These are phyloP conservation scores for Inga laurina DNA, from an alignment of 306 rosid species.

Conservation along the genomic window DNA sequence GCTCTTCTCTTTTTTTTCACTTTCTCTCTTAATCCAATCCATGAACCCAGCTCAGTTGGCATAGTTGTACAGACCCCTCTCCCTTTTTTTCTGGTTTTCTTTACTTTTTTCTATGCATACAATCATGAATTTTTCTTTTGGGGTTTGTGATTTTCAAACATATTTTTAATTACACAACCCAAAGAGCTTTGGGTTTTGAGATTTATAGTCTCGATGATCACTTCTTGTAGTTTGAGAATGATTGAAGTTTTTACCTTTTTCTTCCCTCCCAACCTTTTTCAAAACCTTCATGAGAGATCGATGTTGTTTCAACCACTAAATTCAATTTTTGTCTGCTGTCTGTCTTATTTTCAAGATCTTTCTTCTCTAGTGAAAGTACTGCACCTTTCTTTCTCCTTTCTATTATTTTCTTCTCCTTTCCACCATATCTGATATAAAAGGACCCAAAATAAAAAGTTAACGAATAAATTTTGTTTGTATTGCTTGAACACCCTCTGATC, in stretches of 20 bases:
- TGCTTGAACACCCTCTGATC: slow-evolving; percentile 9
- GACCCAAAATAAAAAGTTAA: slow-evolving; percentile 40
- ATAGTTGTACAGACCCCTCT: slow-evolving; percentile 61
- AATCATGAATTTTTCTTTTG: slow-evolving; percentile 48
- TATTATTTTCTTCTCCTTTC: slow-evolving; percentile 11
- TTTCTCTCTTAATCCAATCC: slow-evolving; percentile 42
- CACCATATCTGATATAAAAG: slow-evolving; percentile 48
- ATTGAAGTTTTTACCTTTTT: no score
- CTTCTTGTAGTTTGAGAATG: no score
- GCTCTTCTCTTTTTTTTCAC: slow-evolving; percentile 51
- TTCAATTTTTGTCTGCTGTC: slow-evolving; percentile 45
- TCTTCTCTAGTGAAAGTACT: slow-evolving; percentile 50
- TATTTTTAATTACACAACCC: no score
- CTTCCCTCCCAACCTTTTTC: no score
- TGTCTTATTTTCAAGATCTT: slow-evolving; percentile 34
- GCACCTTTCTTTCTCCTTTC: slow-evolving; percentile 48
- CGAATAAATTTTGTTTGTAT: slow-evolving; percentile 40
- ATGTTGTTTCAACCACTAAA: slow-evolving; percentile 44
- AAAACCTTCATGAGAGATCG: no score
- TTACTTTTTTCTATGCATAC: slow-evolving; percentile 37
- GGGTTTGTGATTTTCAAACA: slow-evolving; percentile 41
- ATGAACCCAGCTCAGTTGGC: slow-evolving; percentile 99
- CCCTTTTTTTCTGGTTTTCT: slow-evolving; percentile 28
- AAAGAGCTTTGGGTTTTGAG: no score
- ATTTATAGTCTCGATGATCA: no score